A percentile compares a stretch with the other conserved stretches of the same genome.
These are phyloP conservation scores for Aspergillus hancockii DNA, from an alignment of 495 filamentous ascomycete species.

Conservation along the genomic window DNA sequence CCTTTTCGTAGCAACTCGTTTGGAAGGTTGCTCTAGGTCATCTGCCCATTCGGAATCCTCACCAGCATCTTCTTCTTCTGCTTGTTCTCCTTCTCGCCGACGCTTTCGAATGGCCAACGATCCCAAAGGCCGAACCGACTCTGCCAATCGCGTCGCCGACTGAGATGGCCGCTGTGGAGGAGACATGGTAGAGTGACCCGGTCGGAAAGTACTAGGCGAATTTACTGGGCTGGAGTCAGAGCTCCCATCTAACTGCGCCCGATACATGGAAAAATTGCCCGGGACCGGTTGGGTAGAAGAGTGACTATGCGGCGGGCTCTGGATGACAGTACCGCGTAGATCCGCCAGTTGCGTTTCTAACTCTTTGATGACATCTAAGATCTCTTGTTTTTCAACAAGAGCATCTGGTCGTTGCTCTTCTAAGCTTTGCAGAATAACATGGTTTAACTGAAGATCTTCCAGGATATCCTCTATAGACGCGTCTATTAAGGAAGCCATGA, in stretches of 20 bases:
- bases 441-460: slow-evolving; percentile 40
- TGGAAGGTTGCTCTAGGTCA: slow-evolving; percentile 16
- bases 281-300: slow-evolving; percentile 1
- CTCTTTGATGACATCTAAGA: slow-evolving; percentile 20
- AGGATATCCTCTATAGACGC: slow-evolving; percentile 29
- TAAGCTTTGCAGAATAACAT: slow-evolving; percentile 41
- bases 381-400: slow-evolving; percentile 25
- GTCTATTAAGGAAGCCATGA: slow-evolving; percentile 18
- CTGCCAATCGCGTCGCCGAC: not conserved
- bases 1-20: slow-evolving; percentile 1
- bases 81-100: slow-evolving; percentile 5
- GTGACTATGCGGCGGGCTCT: not conserved
- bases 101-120: slow-evolving; percentile 18
- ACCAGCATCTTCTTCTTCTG: slow-evolving; percentile 8
- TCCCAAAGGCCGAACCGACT: not conserved
- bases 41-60: slow-evolving; percentile 12
- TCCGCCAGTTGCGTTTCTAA: slow-evolving; percentile 25
- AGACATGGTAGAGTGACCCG: slow-evolving; percentile 8
- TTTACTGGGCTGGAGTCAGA: slow-evolving; percentile 4
- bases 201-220: slow-evolving; percentile 4
- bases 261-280: not conserved
- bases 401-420: slow-evolving; percentile 32
- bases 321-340: slow-evolving; percentile 16
- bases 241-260: slow-evolving; percentile 22
- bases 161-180: slow-evolving; percentile 8